Evolutionary conservation across 2,329 filamentous ascomycete genomes (phyloP), one percentile per base, ranked within the genome.

Genomic region (Aspergillus fijiensis): DNA sequence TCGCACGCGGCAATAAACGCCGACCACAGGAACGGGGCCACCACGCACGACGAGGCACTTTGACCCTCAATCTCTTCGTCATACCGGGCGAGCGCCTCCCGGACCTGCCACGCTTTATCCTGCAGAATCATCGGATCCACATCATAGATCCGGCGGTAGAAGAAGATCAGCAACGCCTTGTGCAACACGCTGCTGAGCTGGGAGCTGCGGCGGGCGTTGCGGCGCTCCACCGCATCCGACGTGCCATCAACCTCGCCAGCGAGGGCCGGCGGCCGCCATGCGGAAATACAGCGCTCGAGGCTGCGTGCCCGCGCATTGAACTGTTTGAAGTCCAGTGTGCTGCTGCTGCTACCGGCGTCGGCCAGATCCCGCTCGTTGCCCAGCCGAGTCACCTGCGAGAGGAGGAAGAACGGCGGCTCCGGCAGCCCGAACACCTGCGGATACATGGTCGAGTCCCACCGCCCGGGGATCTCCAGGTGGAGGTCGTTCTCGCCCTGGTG

Each of bases 351-450:
- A 25, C 63, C 51, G 33, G 72, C 68, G 9, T 29, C 27, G 2
- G 76, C 56, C 1, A 67, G 62, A 4, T 77, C 69, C 59, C 79
- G 80, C 48, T 80, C 78, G 21, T 79, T 80, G 0, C 73, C 77
- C 0, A 82, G 67, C 3, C 77, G 76, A 14, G 80, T 77, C 0
- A 77, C 72, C 12, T 77, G 74, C 0, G 78, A 80, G 2, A 80
- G 57, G 1, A 80, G 69, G 0, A 76, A 72, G 59, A 81, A 66
- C 23, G 76, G 72, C 0, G 75, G 69, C 51, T 81, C 79, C 0
- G 79, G 79, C 6, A 81, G 71, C 0, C 79, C 79, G 25, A 79
- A 81, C 2, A 81, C 80, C 23, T 79, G 75, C 0, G 77, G 77
- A 25, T 80, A 82, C 0, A 82, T 67, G 0, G 78, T 80, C 0